A percentile compares a stretch with the other conserved stretches of the same genome.
phyloP scores from a whole-genome alignment of 768 basidiomycete species.

The Lactifluus piperatus region DNA sequence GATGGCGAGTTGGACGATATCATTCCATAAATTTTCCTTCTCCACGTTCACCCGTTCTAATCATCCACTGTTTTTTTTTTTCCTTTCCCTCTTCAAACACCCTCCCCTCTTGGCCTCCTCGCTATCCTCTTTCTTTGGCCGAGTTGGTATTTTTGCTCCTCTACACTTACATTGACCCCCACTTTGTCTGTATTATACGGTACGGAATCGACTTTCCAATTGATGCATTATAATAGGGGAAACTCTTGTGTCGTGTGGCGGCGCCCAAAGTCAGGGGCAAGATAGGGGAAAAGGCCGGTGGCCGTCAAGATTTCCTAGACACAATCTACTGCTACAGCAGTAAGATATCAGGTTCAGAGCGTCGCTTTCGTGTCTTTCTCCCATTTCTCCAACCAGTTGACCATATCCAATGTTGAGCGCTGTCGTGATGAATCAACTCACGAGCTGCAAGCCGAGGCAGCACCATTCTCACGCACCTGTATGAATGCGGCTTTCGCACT shows the following conservation, averaged over 20 bases:
- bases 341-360: too few relatives aligned
- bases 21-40: conserved; percentile 41
- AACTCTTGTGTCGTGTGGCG: too few relatives aligned
- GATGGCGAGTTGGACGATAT: conserved; percentile 72
- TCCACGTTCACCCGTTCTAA: background rate
- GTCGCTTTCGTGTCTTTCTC: background rate
- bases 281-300: too few relatives aligned
- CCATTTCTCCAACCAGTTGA: conserved; percentile 17
- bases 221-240: background rate
- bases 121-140: background rate
- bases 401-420: conserved; percentile 17
- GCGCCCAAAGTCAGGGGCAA: too few relatives aligned
- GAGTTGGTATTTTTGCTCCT: background rate
- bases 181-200: conserved; percentile 11
- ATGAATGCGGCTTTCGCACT: conserved; percentile 10
- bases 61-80: background rate
- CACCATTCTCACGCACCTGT: conserved; percentile 3
- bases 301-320: too few relatives aligned
- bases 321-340: too few relatives aligned
- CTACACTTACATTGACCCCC: conserved; percentile 8
- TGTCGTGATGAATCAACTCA: background rate
- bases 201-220: conserved; percentile 5
- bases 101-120: background rate
- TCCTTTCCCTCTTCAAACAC: background rate
- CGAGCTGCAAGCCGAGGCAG: background rate